These are phyloP conservation scores for Tribonema minus DNA, from an alignment of 108 stramenopile genomes.

Conservation along the genomic window DNA sequence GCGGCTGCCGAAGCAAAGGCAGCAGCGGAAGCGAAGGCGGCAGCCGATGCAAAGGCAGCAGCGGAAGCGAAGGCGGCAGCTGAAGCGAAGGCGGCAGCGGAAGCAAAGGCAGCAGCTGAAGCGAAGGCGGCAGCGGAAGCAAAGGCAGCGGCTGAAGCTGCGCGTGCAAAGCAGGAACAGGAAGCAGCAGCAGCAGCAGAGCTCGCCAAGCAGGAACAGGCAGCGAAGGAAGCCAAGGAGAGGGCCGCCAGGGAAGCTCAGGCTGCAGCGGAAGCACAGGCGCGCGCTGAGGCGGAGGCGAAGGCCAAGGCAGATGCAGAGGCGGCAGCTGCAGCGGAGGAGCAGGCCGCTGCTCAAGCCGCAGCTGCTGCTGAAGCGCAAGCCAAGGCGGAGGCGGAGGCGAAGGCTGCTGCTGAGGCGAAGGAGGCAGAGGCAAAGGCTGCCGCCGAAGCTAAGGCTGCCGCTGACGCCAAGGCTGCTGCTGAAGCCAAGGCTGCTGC, in stretches of 20 bases:
- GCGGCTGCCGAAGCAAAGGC: too few relatives aligned
- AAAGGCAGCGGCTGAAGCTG: not conserved
- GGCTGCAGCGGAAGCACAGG: not conserved
- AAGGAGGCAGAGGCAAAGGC: too few relatives aligned
- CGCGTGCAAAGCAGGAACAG: too few relatives aligned
- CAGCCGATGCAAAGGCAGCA: not conserved
- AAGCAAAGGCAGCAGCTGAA: not conserved
- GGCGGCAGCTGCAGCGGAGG: not conserved
- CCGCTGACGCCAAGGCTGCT: not conserved
- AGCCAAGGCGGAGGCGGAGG: not conserved
- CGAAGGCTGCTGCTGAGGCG: not conserved
- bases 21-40: too few relatives aligned
- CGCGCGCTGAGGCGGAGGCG: not conserved
- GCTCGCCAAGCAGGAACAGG: not conserved
- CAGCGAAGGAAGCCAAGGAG: not conserved
- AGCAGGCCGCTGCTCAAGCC: not conserved
- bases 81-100: not conserved
- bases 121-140: not conserved
- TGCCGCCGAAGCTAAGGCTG: not conserved
- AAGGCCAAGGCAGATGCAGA: not conserved
- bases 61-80: not conserved
- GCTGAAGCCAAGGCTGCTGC: not conserved
- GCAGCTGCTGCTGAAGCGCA: not conserved
- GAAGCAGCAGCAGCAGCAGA: too few relatives aligned
- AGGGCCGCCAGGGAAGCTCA: not conserved